Evolutionary conservation across 2,329 filamentous ascomycete species (phyloP).

Genomic region (Colletotrichum gloeosporioides): DNA sequence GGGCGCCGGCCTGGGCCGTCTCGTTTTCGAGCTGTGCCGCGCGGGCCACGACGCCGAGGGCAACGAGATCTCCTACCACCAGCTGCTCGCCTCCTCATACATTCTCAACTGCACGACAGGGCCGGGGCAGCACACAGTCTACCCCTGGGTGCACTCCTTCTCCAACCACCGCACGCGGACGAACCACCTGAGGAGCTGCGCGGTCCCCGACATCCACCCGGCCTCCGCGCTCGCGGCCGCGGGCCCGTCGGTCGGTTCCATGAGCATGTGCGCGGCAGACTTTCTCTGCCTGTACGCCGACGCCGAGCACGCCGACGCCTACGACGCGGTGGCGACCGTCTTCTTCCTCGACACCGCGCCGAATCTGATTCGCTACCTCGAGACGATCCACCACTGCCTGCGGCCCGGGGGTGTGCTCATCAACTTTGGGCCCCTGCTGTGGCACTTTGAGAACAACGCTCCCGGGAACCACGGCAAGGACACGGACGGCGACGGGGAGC

Average conservation of each 20-base stretch:
- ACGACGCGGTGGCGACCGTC: constrained; percentile 85
- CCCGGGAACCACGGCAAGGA: constrained; percentile 62
- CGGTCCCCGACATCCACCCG: constrained; percentile 83
- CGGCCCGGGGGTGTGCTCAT: constrained; percentile 80
- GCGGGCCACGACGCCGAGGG: constrained; percentile 80
- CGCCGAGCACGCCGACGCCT: constrained; percentile 63
- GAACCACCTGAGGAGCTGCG: constrained; percentile 77
- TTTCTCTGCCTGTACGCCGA: constrained; percentile 86
- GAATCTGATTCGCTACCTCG: constrained; percentile 88
- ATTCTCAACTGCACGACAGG: constrained; percentile 71
- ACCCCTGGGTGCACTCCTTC: constrained; percentile 87
- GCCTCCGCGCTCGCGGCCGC: constrained; percentile 54
- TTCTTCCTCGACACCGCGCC: constrained; percentile 98
- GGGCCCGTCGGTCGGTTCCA: constrained; percentile 57
- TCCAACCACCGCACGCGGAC: constrained; percentile 79
- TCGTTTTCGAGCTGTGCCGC: constrained; percentile 85
- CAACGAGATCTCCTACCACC: constrained; percentile 97
- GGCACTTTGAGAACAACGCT: constrained; percentile 88
- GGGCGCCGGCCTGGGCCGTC: constrained; percentile 84
- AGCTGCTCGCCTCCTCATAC: constrained; percentile 84
- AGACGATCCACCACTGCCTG: constrained; percentile 81
- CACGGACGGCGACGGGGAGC: constrained; percentile 54
- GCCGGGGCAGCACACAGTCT: constrained; percentile 72
- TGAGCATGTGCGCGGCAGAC: constrained; percentile 94
- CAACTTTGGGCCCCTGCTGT: constrained; percentile 89